Evolutionary conservation across 2,329 filamentous ascomycete genomes (phyloP).

Genomic region (Phoma herbarum): DNA sequence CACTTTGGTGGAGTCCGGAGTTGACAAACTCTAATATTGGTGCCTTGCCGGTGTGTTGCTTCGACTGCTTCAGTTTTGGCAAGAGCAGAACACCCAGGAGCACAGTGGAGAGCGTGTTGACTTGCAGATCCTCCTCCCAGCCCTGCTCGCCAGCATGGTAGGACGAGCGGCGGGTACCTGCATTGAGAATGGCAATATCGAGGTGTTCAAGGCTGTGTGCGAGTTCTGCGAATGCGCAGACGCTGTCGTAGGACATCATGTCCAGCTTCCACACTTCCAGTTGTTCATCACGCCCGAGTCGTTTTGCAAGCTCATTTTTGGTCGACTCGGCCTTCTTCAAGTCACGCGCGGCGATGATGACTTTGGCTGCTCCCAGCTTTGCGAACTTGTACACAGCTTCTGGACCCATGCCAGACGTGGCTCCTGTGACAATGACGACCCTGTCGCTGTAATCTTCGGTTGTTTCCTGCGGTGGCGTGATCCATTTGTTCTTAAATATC

Average conservation of each 20-base stretch:
- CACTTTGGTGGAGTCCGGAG: constrained; percentile 42
- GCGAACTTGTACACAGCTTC: constrained; percentile 52
- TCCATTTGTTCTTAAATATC: constrained; percentile 47
- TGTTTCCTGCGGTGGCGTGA: constrained; percentile 46
- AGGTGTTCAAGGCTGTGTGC: constrained; percentile 44
- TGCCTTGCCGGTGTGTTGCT: constrained; percentile 30
- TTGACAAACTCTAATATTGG: constrained; percentile 48
- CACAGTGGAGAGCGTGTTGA: constrained; percentile 66
- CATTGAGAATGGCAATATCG: constrained; percentile 53
- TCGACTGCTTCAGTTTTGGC: constrained; percentile 47
- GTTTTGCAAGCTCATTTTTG: constrained; percentile 40
- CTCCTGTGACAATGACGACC: constrained; percentile 58
- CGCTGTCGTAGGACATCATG: constrained; percentile 47
- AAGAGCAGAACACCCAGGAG: constrained; percentile 63
- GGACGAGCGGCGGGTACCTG: constrained; percentile 41
- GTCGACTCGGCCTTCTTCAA: constrained; percentile 49
- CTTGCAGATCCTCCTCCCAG: constrained; percentile 61
- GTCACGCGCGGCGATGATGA: constrained; percentile 52
- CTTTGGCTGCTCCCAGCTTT: constrained; percentile 44
- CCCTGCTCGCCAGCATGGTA: constrained; percentile 43
- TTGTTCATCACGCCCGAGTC: constrained; percentile 35
- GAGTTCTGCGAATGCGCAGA: constrained; percentile 43
- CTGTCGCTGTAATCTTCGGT: constrained; percentile 48
- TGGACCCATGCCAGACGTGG: constrained; percentile 52
- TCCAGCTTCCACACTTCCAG: constrained; percentile 51